Evolutionary conservation across 2,329 filamentous ascomycete genomes (phyloP), one percentile per base, ranked within the genome.

Genomic region (Thelonectria discophora): DNA sequence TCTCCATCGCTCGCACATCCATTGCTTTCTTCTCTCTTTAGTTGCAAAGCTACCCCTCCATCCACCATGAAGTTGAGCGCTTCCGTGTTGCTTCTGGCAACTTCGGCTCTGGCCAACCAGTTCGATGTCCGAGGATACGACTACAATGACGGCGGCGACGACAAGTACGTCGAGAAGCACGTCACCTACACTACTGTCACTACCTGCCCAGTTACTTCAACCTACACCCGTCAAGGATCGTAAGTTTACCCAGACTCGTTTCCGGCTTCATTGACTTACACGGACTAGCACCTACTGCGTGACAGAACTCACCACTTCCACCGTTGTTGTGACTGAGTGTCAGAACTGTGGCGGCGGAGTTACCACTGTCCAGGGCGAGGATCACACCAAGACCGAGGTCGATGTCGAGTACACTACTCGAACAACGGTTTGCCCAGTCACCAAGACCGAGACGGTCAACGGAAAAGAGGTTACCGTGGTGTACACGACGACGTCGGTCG

Each of bases 401-500:
- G 72, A 76, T 5, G 73, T 79, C 11, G 75, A 73, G 8, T 79
- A 81, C 66, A 75, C 72, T 9, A 82, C 80, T 15, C 52, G 75
- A 39, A 84, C 82, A 17, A 77, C 75, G 5, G 72, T 82, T 3
- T 81, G 78, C 72, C 81, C 82, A 8, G 70, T 83, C 13, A 78
- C 78, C 4, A 69, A 73, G 5, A 79, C 76, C 4, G 78, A 77
- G 18, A 75, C 75, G 1, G 74, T 72, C 24, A 55, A 58, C 9
- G 70, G 72, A 3, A 66, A 73, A 53, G 65, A 69, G 3, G 54
- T 66, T 12, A 73, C 70, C 9, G 60, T 71, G 34, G 72, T 71
- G 12, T 72, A 74, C 58, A 75, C 71, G 1, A 70, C 69, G n/a
- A 73, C 72, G 21, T 69, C 68, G 9, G 69, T 68, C 13, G 30